A percentile compares a stretch with the other conserved stretches of the same genome.
Conservation (phyloP, 75 land plant species). For the Pseudotsuga menziesii region DNA sequence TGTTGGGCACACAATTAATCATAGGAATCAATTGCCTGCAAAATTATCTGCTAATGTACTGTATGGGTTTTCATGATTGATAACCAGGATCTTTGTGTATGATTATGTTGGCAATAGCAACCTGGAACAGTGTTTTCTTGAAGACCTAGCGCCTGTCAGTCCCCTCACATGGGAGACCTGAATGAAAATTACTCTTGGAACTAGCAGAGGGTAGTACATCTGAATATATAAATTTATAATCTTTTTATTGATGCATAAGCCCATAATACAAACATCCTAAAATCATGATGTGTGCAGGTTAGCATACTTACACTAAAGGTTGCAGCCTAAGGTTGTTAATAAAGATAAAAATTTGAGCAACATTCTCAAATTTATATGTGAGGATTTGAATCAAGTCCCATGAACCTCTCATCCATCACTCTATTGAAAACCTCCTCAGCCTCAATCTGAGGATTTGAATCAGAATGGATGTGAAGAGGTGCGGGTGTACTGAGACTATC, state of each 20-base stretch:
- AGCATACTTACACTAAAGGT: conserved; percentile 87
- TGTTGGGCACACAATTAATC: background rate
- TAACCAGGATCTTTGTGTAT: conserved; percentile 87
- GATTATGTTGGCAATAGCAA: conserved; percentile 95
- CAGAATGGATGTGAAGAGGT: too few species aligned
- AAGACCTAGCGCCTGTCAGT: conserved; percentile 51
- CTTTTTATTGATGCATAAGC: too few species aligned
- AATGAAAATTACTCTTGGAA: conserved; percentile 71
- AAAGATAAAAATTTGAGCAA: conserved; percentile 91
- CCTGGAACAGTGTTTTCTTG: conserved; percentile 96
- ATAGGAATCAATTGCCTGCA: background rate
- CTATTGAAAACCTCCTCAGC: too few species aligned
- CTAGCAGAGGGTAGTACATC: conserved; percentile 73
- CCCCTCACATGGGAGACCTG: conserved; percentile 19
- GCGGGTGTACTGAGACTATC: too few species aligned
- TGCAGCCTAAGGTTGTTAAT: conserved; percentile 93
- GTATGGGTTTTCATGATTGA: conserved; percentile 1
- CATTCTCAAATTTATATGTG: too few species aligned
- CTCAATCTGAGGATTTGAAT: too few species aligned
- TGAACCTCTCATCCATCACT: too few species aligned
- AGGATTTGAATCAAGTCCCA: too few species aligned
- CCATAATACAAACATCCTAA: too few species aligned
- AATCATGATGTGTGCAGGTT: conserved; percentile 35
- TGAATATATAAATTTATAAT: background rate
- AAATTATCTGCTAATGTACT: background rate